These are phyloP conservation scores for Ricinus communis DNA, from an alignment of 345 rosid genomes.

Conservation along the genomic window DNA sequence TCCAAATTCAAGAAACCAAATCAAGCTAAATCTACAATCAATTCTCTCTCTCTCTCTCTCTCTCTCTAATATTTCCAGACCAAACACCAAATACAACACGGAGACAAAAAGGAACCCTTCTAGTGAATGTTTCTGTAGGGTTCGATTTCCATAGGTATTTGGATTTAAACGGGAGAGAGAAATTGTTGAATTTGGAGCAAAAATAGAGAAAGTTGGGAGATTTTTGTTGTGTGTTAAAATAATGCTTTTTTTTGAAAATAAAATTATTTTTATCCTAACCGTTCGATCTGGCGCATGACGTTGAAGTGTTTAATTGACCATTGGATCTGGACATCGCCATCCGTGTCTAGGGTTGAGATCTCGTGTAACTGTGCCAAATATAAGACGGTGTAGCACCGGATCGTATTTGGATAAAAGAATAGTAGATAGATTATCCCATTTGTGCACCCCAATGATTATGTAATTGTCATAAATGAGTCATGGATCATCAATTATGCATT, in stretches of 20 bases:
- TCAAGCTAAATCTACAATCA: not conserved
- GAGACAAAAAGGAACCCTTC: not conserved
- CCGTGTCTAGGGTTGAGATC: not conserved
- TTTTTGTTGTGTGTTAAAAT: no score
- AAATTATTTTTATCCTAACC: no score
- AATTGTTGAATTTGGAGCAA: not conserved
- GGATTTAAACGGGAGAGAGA: not conserved
- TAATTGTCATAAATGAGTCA: no score
- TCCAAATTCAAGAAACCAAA: not conserved
- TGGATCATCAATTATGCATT: no score
- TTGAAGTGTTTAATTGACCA: not conserved
- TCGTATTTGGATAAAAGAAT: not conserved
- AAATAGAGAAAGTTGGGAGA: not conserved
- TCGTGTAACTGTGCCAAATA: not conserved
- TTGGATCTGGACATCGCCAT: not conserved
- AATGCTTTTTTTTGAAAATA: not conserved
- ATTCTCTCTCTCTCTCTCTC: conserved; percentile 3
- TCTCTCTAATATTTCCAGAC: conserved; percentile 9
- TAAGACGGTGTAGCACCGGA: not conserved
- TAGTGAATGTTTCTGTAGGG: not conserved
- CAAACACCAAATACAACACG: conserved; percentile 13
- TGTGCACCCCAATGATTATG: conserved; percentile 9
- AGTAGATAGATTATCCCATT: not conserved
- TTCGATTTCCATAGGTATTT: not conserved
- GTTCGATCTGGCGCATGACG: not conserved